Conservation (phyloP, 2,329 filamentous ascomycete species). For the Aureobasidium uvarum region DNA sequence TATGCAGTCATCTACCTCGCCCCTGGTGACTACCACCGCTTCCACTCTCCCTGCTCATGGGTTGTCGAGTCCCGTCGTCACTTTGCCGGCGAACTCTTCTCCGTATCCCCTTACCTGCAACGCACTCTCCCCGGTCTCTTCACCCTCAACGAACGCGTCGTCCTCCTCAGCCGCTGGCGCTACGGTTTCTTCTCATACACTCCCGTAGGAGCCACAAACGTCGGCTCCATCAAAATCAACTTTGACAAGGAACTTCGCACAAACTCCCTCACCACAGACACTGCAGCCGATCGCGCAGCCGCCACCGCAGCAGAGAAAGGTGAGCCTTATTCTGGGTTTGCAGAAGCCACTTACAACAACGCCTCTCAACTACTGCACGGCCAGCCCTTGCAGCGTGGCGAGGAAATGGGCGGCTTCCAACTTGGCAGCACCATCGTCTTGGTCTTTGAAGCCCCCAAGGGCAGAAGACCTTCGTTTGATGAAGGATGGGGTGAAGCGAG, state of each 20-base stretch:
- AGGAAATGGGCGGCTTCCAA: slow-evolving; percentile 98
- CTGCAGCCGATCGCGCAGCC: slow-evolving; percentile 81
- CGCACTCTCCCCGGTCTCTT: slow-evolving; percentile 90
- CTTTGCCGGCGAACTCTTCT: slow-evolving; percentile 94
- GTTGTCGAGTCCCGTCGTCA: slow-evolving; percentile 93
- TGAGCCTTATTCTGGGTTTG: slow-evolving; percentile 84
- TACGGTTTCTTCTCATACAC: slow-evolving; percentile 98
- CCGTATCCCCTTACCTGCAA: slow-evolving; percentile 91
- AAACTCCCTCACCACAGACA: slow-evolving; percentile 89
- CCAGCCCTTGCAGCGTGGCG: slow-evolving; percentile 78
- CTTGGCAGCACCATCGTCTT: slow-evolving; percentile 92
- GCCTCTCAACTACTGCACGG: slow-evolving; percentile 78
- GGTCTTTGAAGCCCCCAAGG: slow-evolving; percentile 89
- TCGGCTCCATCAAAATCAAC: slow-evolving; percentile 94
- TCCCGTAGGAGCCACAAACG: slow-evolving; percentile 94
- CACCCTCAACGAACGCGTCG: slow-evolving; percentile 93
- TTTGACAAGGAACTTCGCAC: slow-evolving; percentile 93
- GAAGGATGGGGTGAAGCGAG: slow-evolving; percentile 56
- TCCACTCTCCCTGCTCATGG: slow-evolving; percentile 94
- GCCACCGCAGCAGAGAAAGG: slow-evolving; percentile 72
- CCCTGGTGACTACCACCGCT: slow-evolving; percentile 96
- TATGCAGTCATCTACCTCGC: slow-evolving; percentile 96
- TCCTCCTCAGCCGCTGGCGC: slow-evolving; percentile 88
- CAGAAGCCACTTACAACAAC: slow-evolving; percentile 81
- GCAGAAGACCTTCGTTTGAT: slow-evolving; percentile 55